Conservation (phyloP, 805 yeast species). For the Barnettozyma siamensis region DNA sequence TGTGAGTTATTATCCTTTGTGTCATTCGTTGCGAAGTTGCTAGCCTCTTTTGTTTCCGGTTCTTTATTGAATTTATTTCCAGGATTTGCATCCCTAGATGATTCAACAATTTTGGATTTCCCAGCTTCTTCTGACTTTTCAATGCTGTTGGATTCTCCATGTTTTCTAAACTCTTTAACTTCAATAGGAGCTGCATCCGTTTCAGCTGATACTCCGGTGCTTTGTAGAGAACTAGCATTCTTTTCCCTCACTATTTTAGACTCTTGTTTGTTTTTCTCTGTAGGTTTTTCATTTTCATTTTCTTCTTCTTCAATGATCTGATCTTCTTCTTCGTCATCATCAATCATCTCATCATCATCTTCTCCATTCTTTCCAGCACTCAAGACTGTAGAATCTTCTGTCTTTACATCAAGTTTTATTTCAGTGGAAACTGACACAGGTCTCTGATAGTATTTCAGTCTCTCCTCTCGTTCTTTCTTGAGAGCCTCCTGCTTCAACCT, state of each 20-base stretch:
- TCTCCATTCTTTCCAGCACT: constrained; percentile 14
- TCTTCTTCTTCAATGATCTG: constrained; percentile 8
- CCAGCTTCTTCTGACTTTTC: too few relatives aligned
- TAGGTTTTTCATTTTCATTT: background rate
- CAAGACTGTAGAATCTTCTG: too few relatives aligned
- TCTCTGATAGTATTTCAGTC: constrained; percentile 1
- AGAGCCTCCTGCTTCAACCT: constrained; percentile 1
- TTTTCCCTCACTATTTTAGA: background rate
- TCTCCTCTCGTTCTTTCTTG: constrained; percentile 5
- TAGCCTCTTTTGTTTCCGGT: too few relatives aligned
- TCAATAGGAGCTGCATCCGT: too few relatives aligned
- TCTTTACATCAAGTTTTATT: constrained; percentile 7
- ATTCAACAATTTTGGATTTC: background rate
- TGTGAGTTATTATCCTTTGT: background rate
- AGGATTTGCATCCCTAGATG: too few relatives aligned
- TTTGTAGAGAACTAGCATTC: too few relatives aligned
- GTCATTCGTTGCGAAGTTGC: too few relatives aligned
- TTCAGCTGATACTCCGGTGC: too few relatives aligned
- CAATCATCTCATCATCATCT: constrained; percentile 17
- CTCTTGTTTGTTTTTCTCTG: background rate
- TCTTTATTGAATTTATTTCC: too few relatives aligned
- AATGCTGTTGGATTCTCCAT: background rate
- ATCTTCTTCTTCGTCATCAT: constrained; percentile 20
- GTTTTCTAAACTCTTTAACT: constrained; percentile 4
- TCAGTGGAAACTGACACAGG: background rate